These are phyloP conservation scores for Panicum hallii DNA, from an alignment of 202 grass and related monocot genomes.

Conservation along the genomic window DNA sequence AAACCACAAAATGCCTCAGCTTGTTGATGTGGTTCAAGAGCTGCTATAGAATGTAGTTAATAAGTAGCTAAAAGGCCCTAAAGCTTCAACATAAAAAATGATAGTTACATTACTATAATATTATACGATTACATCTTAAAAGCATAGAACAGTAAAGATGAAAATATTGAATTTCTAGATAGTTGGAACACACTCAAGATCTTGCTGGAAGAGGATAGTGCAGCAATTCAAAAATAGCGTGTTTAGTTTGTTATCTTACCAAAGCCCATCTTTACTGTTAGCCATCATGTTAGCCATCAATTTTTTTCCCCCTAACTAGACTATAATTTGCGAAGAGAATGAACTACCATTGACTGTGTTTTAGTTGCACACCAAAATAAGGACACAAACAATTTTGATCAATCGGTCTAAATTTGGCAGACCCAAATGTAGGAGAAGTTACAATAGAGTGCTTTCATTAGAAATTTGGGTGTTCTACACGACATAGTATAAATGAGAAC, in stretches of 20 bases:
- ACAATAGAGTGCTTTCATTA: background rate
- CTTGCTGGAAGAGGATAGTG: too few species aligned
- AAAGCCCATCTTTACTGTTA: background rate
- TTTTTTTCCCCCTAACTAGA: background rate
- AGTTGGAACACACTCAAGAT: too few species aligned
- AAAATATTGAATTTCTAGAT: background rate
- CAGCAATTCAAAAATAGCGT: background rate
- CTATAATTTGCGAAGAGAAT: background rate
- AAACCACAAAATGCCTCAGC: background rate
- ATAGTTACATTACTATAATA: background rate
- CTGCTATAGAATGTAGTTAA: background rate
- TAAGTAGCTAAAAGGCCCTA: background rate
- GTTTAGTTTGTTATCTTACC: background rate
- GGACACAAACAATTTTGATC: background rate
- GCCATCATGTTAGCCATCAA: background rate
- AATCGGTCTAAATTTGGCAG: conserved; percentile 3
- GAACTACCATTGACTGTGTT: background rate
- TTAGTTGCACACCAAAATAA: background rate
- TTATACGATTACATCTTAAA: background rate
- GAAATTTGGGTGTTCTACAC: background rate
- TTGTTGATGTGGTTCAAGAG: background rate
- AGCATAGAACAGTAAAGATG: conserved; percentile 3
- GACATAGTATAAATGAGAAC: conserved; percentile 7
- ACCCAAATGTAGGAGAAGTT: background rate
- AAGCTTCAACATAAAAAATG: background rate